A percentile compares a stretch with the other conserved stretches of the same genome.
These are phyloP conservation scores for Trifolium pratense DNA, from an alignment of 306 rosid genomes.

Conservation along the genomic window DNA sequence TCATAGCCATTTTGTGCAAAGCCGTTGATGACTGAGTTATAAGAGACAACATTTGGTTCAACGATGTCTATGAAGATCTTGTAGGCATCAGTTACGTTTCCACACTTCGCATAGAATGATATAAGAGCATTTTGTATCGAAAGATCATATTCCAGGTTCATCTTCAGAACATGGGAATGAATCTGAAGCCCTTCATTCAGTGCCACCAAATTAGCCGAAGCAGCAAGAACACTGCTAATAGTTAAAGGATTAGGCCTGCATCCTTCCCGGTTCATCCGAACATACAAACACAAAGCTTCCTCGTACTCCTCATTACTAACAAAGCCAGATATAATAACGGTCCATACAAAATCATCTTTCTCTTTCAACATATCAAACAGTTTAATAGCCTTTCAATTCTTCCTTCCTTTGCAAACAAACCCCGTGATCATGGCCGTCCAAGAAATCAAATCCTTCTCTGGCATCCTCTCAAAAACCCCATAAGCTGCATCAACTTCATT, in stretches of 20 bases:
- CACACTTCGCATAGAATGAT: conserved; percentile 83
- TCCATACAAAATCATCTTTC: conserved; percentile 82
- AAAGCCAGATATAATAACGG: conserved; percentile 80
- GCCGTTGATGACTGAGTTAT: conserved; percentile 74
- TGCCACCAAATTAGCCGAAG: conserved; percentile 68
- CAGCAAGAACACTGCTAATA: conserved; percentile 70
- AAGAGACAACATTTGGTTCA: conserved; percentile 65
- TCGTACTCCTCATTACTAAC: conserved; percentile 64
- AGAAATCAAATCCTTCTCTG: conserved; percentile 66
- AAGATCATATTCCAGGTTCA: conserved; percentile 61
- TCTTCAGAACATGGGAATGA: conserved; percentile 65
- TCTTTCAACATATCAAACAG: conserved; percentile 65
- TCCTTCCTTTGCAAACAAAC: conserved; percentile 60
- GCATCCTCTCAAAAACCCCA: conserved; percentile 62
- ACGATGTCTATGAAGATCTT: conserved; percentile 52
- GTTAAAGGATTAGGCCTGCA: conserved; percentile 64
- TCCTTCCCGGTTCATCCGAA: conserved; percentile 56
- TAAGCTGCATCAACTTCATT: conserved; percentile 61
- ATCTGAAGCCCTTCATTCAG: conserved; percentile 75
- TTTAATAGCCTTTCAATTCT: conserved; percentile 57
- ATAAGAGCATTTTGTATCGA: conserved; percentile 77
- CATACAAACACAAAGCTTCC: conserved; percentile 72
- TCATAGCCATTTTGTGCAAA: conserved; percentile 79
- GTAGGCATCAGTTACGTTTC: conserved; percentile 65
- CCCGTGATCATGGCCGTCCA: conserved; percentile 80